Evolutionary conservation across 352 stramenopile genomes (phyloP).

Genomic region (Pythium plurisporium): DNA sequence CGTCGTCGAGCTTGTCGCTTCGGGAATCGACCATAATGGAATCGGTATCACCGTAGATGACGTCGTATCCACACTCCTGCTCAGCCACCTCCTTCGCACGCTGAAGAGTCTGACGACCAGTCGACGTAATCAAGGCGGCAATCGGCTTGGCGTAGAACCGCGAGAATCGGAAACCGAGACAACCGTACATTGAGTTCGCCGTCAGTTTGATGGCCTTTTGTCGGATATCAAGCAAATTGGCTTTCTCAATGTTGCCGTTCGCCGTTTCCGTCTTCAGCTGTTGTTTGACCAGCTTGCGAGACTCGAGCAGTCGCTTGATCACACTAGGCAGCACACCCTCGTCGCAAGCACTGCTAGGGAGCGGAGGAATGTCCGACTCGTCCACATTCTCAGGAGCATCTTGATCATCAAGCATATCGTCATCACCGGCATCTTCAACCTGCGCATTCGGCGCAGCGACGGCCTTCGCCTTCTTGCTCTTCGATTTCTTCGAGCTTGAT

Average conservation of each 20-base stretch:
- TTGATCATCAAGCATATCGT: constrained; percentile 72
- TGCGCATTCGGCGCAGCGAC: constrained; percentile 43
- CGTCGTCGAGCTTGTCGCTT: constrained; percentile 91
- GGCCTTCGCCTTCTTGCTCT: constrained; percentile 44
- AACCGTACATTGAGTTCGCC: constrained; percentile 99
- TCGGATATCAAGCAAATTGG: constrained; percentile 95
- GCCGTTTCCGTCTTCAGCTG: constrained; percentile 95
- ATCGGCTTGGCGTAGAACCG: constrained; percentile 99
- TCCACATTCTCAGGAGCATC: constrained; percentile 49
- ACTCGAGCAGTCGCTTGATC: constrained; percentile 97
- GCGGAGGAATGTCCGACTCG: constrained; percentile 86
- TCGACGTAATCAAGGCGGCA: constrained; percentile 98
- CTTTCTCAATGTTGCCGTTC: constrained; percentile 75
- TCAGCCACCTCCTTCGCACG: constrained; percentile 97
- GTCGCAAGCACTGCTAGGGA: constrained; percentile 63
- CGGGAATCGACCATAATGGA: constrained; percentile 99
- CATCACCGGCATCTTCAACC: constrained; percentile 59
- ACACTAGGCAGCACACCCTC: constrained; percentile 94
- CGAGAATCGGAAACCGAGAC: constrained; percentile 97
- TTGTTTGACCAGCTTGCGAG: constrained; percentile 97
- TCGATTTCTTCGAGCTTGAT: constrained; percentile 23
- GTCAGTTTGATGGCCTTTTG: constrained; percentile 99
- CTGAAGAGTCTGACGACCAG: constrained; percentile 98
- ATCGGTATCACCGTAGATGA: constrained; percentile 99
- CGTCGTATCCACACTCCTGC: constrained; percentile 96